Percentiles rank a stretch among this genome's conserved stretches.
These are phyloP conservation scores for Ophiocytium majus DNA, from an alignment of 352 stramenopile species.

Conservation along the genomic window DNA sequence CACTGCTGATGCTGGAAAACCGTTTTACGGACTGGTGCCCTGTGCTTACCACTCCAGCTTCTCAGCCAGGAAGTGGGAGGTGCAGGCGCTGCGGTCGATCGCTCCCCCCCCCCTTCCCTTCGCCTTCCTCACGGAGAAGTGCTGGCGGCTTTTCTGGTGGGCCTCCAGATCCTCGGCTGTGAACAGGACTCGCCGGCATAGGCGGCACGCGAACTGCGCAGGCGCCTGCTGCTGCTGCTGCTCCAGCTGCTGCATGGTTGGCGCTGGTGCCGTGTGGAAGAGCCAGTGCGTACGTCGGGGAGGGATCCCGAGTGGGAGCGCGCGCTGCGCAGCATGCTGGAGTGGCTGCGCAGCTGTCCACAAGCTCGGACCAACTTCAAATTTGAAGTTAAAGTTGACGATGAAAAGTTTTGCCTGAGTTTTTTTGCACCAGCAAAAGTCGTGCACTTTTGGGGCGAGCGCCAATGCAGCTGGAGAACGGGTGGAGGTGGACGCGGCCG, in stretches of 20 bases:
- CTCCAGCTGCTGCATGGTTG: not conserved
- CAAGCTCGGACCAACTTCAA: not conserved
- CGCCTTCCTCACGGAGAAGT: not conserved
- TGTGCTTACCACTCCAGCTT: slow-evolving; percentile 2
- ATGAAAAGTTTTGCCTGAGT: not conserved
- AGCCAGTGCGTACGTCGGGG: no score
- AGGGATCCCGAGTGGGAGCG: not conserved
- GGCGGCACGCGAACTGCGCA: not conserved
- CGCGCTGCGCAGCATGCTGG: not conserved
- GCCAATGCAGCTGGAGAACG: not conserved
- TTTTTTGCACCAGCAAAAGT: not conserved
- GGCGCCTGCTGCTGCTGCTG: not conserved
- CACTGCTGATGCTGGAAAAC: not conserved
- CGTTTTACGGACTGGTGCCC: not conserved
- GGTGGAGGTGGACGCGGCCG: no score
- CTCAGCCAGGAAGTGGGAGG: slow-evolving; percentile 12
- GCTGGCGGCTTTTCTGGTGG: not conserved
- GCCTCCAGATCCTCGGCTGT: not conserved
- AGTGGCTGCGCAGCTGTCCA: not conserved
- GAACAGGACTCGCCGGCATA: not conserved
- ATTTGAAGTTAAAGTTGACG: not conserved
- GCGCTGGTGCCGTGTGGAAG: not conserved
- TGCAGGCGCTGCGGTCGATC: not conserved
- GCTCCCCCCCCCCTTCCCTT: not conserved
- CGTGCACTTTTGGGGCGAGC: not conserved